These are phyloP conservation scores for Symbiodinium natans DNA, from an alignment of 73 alveolate genomes.

Conservation along the genomic window DNA sequence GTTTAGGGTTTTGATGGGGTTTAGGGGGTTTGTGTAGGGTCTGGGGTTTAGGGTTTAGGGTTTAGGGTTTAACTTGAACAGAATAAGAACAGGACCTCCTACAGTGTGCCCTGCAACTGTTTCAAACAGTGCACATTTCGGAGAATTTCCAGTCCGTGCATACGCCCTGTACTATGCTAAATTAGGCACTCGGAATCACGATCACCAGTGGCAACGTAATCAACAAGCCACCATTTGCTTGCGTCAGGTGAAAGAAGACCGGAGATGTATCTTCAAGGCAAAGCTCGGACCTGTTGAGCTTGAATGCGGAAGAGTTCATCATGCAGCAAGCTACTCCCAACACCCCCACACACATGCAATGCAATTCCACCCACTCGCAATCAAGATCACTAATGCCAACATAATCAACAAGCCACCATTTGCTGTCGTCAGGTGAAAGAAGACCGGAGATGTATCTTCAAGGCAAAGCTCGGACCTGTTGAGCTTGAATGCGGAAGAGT, in stretches of 20 bases:
- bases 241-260: slow-evolving; percentile 5
- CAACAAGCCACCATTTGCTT: not conserved
- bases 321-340: too few relatives aligned
- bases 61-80: not conserved
- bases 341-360: not conserved
- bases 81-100: too few relatives aligned
- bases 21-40: not conserved
- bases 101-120: too few relatives aligned
- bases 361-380: too few relatives aligned
- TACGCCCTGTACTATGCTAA: too few relatives aligned
- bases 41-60: not conserved
- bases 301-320: too few relatives aligned
- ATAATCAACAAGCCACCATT: not conserved
- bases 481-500: not conserved
- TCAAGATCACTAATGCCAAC: not conserved
- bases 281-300: too few relatives aligned
- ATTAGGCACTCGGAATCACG: too few relatives aligned
- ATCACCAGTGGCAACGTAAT: too few relatives aligned
- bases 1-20: not conserved
- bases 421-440: not conserved
- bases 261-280: too few relatives aligned
- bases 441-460: not conserved
- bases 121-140: too few relatives aligned
- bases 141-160: too few relatives aligned
- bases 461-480: not conserved